A percentile compares a stretch with the other conserved stretches of the same genome.
These are phyloP conservation scores for Terfezia claveryi DNA, from an alignment of 495 filamentous ascomycete species.

Conservation along the genomic window DNA sequence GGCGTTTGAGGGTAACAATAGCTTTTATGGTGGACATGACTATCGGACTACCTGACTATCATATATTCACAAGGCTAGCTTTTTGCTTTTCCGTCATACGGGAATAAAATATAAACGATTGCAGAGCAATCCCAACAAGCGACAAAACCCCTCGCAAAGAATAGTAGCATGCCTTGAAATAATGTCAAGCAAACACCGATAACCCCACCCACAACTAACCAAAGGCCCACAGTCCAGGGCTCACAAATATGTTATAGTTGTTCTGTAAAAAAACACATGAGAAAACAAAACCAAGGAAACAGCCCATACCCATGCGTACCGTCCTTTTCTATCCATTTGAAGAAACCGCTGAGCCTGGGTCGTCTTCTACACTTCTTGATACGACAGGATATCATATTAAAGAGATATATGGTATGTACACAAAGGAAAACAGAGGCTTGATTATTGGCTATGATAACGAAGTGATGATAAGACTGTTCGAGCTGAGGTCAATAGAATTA, in stretches of 20 bases:
- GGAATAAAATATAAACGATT: too few species aligned
- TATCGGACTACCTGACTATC: too few species aligned
- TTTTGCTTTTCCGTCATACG: too few species aligned
- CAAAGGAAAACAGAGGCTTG: not conserved
- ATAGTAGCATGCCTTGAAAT: too few species aligned
- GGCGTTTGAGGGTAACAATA: too few species aligned
- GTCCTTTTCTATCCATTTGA: not conserved
- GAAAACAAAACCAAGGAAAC: not conserved
- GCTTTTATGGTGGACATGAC: too few species aligned
- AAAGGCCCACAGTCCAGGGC: not conserved
- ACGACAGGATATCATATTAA: not conserved
- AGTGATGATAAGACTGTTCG: too few species aligned
- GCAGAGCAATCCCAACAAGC: too few species aligned
- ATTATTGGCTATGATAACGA: slow-evolving; percentile 1
- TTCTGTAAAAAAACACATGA: not conserved
- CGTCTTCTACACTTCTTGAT: not conserved
- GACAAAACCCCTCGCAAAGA: too few species aligned
- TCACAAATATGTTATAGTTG: not conserved
- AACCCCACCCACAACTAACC: not conserved
- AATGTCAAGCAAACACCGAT: not conserved
- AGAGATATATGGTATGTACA: not conserved
- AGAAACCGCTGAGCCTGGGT: not conserved
- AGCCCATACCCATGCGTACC: not conserved
- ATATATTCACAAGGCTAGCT: too few species aligned
- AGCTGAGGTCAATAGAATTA: not conserved